Evolutionary conservation across 2,329 filamentous ascomycete species (phyloP).

Genomic region (Ustulina deusta): DNA sequence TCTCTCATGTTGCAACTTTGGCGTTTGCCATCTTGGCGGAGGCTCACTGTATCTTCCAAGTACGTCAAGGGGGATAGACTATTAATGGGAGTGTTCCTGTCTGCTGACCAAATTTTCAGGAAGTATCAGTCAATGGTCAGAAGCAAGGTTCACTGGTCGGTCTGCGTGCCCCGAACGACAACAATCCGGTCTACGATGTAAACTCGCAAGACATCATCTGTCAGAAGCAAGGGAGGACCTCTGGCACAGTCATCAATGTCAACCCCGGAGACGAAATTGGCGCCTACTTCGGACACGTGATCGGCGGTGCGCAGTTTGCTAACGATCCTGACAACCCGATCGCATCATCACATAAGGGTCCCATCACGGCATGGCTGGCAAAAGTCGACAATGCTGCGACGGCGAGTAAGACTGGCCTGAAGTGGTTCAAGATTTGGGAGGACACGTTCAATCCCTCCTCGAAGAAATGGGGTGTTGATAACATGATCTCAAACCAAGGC

Average conservation of each 20-base stretch:
- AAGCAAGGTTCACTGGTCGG: slow-evolving; percentile 59
- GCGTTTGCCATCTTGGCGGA: slow-evolving; percentile 54
- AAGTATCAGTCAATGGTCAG: slow-evolving; percentile 61
- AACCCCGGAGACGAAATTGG: slow-evolving; percentile 64
- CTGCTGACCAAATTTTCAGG: slow-evolving; percentile 46
- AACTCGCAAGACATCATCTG: slow-evolving; percentile 63
- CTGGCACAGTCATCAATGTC: slow-evolving; percentile 60
- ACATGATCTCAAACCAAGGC: slow-evolving; percentile 57
- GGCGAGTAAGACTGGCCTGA: slow-evolving; percentile 55
- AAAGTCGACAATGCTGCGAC: slow-evolving; percentile 65
- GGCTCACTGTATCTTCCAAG: slow-evolving; percentile 59
- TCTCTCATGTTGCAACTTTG: slow-evolving; percentile 51
- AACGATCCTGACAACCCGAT: slow-evolving; percentile 66
- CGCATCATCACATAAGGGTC: slow-evolving; percentile 66
- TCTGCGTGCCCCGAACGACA: slow-evolving; percentile 62
- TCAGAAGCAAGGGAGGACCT: slow-evolving; percentile 58
- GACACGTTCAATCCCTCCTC: slow-evolving; percentile 59
- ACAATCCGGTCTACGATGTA: slow-evolving; percentile 65
- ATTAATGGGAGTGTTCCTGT: background rate
- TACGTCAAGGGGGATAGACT: slow-evolving; percentile 36
- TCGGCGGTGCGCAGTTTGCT: slow-evolving; percentile 64
- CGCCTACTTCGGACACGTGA: slow-evolving; percentile 65
- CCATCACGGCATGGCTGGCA: slow-evolving; percentile 65
- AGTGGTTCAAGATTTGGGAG: slow-evolving; percentile 69
- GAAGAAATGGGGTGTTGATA: slow-evolving; percentile 63